These are phyloP conservation scores for Bryum argenteum DNA, from an alignment of 225 moss, liverwort and hornwort genomes.

Conservation along the genomic window DNA sequence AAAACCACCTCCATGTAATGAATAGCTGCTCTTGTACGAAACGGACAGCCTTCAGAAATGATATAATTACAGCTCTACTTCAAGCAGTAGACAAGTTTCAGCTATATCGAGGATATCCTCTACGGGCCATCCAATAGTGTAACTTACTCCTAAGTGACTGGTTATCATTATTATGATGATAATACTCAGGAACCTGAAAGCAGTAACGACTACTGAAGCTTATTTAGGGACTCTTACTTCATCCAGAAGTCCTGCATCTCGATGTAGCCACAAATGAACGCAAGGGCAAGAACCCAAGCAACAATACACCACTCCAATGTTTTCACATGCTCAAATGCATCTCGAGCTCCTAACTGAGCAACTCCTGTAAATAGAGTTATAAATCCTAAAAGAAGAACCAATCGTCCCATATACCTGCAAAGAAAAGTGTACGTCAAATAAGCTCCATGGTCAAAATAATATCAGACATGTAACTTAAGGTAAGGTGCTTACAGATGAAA, in stretches of 20 bases:
- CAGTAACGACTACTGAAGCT: neutral
- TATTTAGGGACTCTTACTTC: slow-evolving; percentile 34
- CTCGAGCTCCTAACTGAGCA: slow-evolving; percentile 76
- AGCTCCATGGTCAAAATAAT: slow-evolving; percentile 22
- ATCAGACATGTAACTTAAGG: slow-evolving; percentile 7
- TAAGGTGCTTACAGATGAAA: slow-evolving; percentile 61
- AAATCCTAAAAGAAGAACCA: slow-evolving; percentile 73
- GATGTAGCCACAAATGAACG: slow-evolving; percentile 74
- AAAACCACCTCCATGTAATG: neutral
- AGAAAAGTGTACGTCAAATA: slow-evolving; percentile 29
- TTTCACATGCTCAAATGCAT: slow-evolving; percentile 77
- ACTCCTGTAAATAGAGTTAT: slow-evolving; percentile 81
- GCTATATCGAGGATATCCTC: neutral
- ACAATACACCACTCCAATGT: slow-evolving; percentile 80
- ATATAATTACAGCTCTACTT: neutral
- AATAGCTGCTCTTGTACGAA: too few species aligned
- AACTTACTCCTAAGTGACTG: neutral
- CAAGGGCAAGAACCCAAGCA: slow-evolving; percentile 83
- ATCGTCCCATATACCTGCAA: slow-evolving; percentile 64
- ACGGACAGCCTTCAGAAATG: too few species aligned
- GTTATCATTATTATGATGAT: too few species aligned
- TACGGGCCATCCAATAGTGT: neutral
- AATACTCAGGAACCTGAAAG: neutral
- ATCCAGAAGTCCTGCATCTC: slow-evolving; percentile 90
- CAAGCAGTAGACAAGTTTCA: neutral